Base-by-base conservation (phyloP, 108 stramenopile species). In the Skeletonema grethae region DNA sequence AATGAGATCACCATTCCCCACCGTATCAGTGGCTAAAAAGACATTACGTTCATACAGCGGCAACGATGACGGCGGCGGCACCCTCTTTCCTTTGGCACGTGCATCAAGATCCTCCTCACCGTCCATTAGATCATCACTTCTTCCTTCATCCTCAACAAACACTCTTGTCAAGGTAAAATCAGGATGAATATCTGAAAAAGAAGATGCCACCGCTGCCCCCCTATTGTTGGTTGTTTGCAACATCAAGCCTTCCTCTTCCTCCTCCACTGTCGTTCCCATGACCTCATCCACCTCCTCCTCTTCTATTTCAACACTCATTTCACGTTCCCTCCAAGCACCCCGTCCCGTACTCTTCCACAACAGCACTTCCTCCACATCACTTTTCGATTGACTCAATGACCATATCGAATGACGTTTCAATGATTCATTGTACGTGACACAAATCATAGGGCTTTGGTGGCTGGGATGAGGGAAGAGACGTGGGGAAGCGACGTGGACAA, bases 401-500 rank as follows among this genome's bases (percentile, higher is more conserved):
- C 82, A 83, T 15, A 83, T 53, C 5, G 69, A 53, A 57, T 83
- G 79, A 6, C 73, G 35, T 18, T 50, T 56, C 65, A 46, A 31
- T 13, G 2, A 38, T 48, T 39, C 32, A 59, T 82, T 77, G 45
- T 82, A 82, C n/a, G 82, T 82, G 36, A 82, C 82, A 46, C 69
- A 69, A 18, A 82, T 73, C 12, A 66, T 55, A 22, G 61, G 45
- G 7, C 1, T 16, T 32, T 63, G 24, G 15, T 32, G n/a, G 12
- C 18, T 50, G 38, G 22, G 13, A 11, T 64, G 56, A 48, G 53
- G 50, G 64, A 78, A 82, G 1, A 87, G 20, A 72, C 75, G 61
- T 15, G 85, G 63, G 0, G 61, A 64, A 22, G 83, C 88, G 24
- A 88, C 84, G 58, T 75, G 88, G 7, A 92, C 57, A 25, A 92